Evolutionary conservation across 441 rosid genomes (phyloP).

Genomic region (Euphorbia schlechtendalii): DNA sequence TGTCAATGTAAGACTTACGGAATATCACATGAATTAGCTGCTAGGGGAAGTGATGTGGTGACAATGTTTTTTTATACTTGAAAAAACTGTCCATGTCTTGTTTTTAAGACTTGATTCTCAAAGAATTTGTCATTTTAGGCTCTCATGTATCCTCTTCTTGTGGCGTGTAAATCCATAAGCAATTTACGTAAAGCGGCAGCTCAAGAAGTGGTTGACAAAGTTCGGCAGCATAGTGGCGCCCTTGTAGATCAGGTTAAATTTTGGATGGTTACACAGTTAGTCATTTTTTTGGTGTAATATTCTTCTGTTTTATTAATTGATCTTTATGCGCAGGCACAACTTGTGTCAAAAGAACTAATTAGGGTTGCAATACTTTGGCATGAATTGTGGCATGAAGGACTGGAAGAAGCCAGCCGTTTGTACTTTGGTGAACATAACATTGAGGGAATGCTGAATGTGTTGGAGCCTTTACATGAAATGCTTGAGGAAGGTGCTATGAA

Average conservation of each 20-base stretch:
- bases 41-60: background rate
- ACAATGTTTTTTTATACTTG: background rate
- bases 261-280: conserved; percentile 9
- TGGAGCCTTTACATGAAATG: conserved; percentile 95
- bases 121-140: conserved; percentile 51
- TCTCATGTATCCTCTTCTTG: conserved; percentile 99
- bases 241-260: conserved; percentile 88
- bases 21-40: background rate
- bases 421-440: conserved; percentile 97
- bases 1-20: background rate
- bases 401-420: conserved; percentile 99
- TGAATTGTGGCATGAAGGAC: conserved; percentile 95
- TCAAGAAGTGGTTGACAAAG: conserved; percentile 96
- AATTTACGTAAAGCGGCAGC: conserved; percentile 94
- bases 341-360: conserved; percentile 88
- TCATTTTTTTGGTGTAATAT: conserved; percentile 1
- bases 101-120: background rate
- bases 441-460: conserved; percentile 94
- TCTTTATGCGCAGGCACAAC: conserved; percentile 64
- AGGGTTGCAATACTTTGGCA: conserved; percentile 99
- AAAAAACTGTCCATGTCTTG: background rate
- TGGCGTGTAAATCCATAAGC: conserved; percentile 98
- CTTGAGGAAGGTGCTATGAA: conserved; percentile 88
- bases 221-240: conserved; percentile 88
- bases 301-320: conserved; percentile 18